Evolutionary conservation across 2,329 filamentous ascomycete genomes (phyloP), one percentile per base, ranked within the genome.

Genomic region (Grosmannia serpens): DNA sequence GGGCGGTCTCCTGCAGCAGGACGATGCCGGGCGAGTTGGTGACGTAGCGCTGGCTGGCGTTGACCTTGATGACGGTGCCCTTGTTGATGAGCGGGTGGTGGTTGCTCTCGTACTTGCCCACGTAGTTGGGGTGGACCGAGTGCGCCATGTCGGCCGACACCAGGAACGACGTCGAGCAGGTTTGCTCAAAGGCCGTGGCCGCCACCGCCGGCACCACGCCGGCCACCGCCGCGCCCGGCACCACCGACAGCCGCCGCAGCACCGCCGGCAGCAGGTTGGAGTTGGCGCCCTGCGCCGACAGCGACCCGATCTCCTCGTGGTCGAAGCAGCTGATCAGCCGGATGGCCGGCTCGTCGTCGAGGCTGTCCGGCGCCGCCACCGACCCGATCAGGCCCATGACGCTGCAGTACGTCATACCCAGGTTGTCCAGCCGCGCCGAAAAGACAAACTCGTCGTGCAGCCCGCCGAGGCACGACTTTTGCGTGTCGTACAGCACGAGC

Each of bases 91-190:
- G 86, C 6, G 94, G 94, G 64, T 89, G 84, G 74, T 99, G 94
- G 66, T 89, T 88, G 41, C 84, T 74, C 75, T 99, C 94, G 74
- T 97, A 96, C 74, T 97, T 97, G 65, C 76, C 84, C 5, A 85
- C 80, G 71, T 96, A 99, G 76, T 99, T 99, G 59, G 94, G 94
- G 72, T 99, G 90, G 17, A 99, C 86, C 6, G 88, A 88, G 75
- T 99, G 94, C 1, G 94, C 91, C 94, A 99, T 97, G 70, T 99
- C 94, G 56, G 94, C 94, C 7, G 90, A 96, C 62, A 99, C 80
- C 60, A 99, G 84, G 80, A 99, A 96, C 1, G 91, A 96, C 31
- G 87, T 88, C 7, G 91, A 83, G 56, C 96, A 80, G 1, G 89
- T 94, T 77, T 97, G 92, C 74, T 99, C 94, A 70, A 91, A 96